phyloP scores from a whole-genome alignment of 768 basidiomycete genomes.

The Psilocybe azurescens region DNA sequence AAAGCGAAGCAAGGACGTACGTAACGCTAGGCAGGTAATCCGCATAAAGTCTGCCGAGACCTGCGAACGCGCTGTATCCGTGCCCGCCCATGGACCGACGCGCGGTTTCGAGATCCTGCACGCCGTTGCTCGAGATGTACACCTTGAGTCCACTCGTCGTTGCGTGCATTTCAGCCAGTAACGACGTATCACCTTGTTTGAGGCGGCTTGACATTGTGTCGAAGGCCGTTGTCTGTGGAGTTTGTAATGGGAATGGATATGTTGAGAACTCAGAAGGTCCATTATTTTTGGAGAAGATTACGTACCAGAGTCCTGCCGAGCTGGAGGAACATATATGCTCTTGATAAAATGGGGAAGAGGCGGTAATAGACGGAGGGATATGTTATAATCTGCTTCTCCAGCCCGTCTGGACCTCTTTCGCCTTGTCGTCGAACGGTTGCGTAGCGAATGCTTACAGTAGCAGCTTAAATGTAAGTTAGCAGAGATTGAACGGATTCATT shows the following conservation, averaged over 20 bases:
- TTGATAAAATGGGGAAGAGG: conserved; percentile 71
- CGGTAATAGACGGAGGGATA: conserved; percentile 80
- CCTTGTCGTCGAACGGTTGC: conserved; percentile 77
- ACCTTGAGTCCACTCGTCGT: conserved; percentile 73
- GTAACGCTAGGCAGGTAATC: conserved; percentile 70
- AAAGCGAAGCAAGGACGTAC: conserved; percentile 38
- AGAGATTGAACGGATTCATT: neutral
- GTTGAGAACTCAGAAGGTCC: too few relatives aligned
- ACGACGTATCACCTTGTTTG: conserved; percentile 58
- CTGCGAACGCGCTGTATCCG: conserved; percentile 73
- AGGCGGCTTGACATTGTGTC: conserved; percentile 52
- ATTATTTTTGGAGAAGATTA: neutral
- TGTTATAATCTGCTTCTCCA: conserved; percentile 70
- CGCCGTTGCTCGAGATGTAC: conserved; percentile 54
- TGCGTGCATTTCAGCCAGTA: conserved; percentile 76
- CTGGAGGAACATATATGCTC: conserved; percentile 70
- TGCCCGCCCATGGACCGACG: conserved; percentile 80
- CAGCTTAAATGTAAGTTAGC: conserved; percentile 37
- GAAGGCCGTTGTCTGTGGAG: conserved; percentile 52
- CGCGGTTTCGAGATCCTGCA: conserved; percentile 66
- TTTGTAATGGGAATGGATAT: neutral
- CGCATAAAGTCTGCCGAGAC: conserved; percentile 67
- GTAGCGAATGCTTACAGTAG: conserved; percentile 73
- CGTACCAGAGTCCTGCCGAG: conserved; percentile 65
- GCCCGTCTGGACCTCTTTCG: conserved; percentile 47